These are phyloP conservation scores for Boletus semigastroideus DNA, from an alignment of 1,284 basidiomycete genomes.

Conservation along the genomic window DNA sequence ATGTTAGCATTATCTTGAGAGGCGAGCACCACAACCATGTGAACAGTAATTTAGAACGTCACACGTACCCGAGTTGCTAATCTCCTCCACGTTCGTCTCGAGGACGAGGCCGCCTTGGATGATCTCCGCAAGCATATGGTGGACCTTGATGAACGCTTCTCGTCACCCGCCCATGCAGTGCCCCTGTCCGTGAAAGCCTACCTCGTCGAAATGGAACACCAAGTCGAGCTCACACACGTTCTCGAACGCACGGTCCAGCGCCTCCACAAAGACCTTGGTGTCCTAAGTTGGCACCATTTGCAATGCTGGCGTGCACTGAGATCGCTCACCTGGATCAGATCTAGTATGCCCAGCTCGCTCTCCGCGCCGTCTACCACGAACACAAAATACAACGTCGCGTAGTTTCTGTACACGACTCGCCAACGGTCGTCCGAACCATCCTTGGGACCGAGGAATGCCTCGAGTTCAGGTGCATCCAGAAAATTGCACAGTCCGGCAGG, in stretches of 20 bases:
- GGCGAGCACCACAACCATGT: not conserved
- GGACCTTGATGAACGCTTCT: conserved; percentile 53
- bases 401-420: conserved; percentile 80
- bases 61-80: conserved; percentile 69
- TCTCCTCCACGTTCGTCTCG: conserved; percentile 97
- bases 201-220: conserved; percentile 98
- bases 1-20: conserved; percentile 18
- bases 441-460: conserved; percentile 66
- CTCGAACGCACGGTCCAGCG: conserved; percentile 93
- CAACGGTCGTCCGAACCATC: conserved; percentile 58
- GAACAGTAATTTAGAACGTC: conserved; percentile 11
- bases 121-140: conserved; percentile 92
- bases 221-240: conserved; percentile 99
- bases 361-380: conserved; percentile 95
- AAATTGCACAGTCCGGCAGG: conserved; percentile 87
- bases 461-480: conserved; percentile 87
- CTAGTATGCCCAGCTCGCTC: conserved; percentile 94
- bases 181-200: conserved; percentile 35
- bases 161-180: conserved; percentile 6
- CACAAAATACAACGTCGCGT: conserved; percentile 96
- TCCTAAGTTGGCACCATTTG: not conserved
- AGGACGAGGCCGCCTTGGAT: conserved; percentile 97
- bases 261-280: conserved; percentile 90
- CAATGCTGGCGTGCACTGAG: not conserved
- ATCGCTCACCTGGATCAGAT: conserved; percentile 87